phyloP scores from a whole-genome alignment of 768 basidiomycete genomes.

The Cystobasidium ongulense region DNA sequence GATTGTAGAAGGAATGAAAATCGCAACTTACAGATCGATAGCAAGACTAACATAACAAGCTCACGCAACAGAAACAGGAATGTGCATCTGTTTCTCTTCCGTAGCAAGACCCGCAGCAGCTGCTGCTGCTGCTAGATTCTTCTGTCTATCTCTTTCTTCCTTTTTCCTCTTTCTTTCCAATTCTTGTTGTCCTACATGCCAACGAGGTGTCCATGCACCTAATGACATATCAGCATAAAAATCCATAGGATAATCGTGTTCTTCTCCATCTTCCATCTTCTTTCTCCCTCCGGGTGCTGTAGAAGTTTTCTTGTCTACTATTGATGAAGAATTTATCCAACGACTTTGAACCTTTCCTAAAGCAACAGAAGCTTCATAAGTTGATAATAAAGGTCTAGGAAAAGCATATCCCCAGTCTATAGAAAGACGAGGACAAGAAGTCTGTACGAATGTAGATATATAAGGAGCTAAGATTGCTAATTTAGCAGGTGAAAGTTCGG shows the following conservation, averaged over 20 bases:
- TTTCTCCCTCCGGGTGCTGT: not conserved
- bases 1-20: too few species aligned
- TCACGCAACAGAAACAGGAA: not conserved
- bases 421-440: constrained; percentile 87
- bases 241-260: constrained; percentile 76
- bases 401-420: constrained; percentile 99
- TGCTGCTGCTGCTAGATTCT: not conserved
- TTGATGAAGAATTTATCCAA: not conserved
- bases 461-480: constrained; percentile 71
- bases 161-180: constrained; percentile 13
- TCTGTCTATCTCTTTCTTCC: constrained; percentile 20
- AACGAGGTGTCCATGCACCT: constrained; percentile 42
- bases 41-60: not conserved
- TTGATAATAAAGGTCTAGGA: constrained; percentile 72
- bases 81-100: not conserved
- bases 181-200: constrained; percentile 21
- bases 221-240: constrained; percentile 62
- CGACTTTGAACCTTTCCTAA: constrained; percentile 53
- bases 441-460: constrained; percentile 85
- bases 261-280: not conserved
- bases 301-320: not conserved
- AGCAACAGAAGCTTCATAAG: constrained; percentile 85
- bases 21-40: too few species aligned
- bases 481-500: constrained; percentile 93
- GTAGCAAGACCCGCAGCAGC: not conserved